Percentiles rank a stretch among this genome's conserved stretches.
These are phyloP conservation scores for Schwanniomyces etchellsii DNA, from an alignment of 1,139 yeast species.

Conservation along the genomic window DNA sequence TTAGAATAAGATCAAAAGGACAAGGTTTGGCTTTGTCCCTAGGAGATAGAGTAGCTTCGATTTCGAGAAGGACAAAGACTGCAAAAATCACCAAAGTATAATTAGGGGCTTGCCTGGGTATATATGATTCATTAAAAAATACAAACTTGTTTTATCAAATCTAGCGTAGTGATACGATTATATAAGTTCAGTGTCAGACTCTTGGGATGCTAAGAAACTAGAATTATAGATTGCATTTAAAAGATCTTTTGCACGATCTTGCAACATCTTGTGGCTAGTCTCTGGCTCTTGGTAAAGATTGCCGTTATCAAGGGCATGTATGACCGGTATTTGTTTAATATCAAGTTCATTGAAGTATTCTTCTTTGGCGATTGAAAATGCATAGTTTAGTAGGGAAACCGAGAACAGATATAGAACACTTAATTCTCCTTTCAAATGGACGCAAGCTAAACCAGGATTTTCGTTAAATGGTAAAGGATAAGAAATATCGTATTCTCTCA, in stretches of 20 bases:
- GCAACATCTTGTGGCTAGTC: too few relatives aligned
- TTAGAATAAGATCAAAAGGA: slow-evolving; percentile 94
- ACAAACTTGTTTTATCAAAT: slow-evolving; percentile 2
- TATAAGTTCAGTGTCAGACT: slow-evolving; percentile 5
- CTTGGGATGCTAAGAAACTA: too few relatives aligned
- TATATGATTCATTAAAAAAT: slow-evolving; percentile 1
- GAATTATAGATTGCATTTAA: too few relatives aligned
- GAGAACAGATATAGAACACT: slow-evolving; percentile 13
- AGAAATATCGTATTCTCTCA: slow-evolving; percentile 8
- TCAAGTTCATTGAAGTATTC: slow-evolving; percentile 11
- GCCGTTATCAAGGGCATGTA: slow-evolving; percentile 22
- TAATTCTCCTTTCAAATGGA: slow-evolving; percentile 17
- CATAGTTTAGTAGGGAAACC: slow-evolving; percentile 8
- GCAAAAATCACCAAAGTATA: slow-evolving; percentile 18
- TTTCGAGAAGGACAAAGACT: slow-evolving; percentile 50
- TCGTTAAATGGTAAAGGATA: slow-evolving; percentile 8
- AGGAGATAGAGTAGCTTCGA: slow-evolving; percentile 89
- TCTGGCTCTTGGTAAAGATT: slow-evolving; percentile 20
- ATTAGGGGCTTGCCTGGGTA: too few relatives aligned
- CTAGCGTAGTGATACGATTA: too few relatives aligned
- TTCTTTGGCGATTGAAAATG: slow-evolving; percentile 3
- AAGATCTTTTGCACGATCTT: too few relatives aligned
- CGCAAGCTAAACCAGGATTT: slow-evolving; percentile 6
- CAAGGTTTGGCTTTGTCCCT: slow-evolving; percentile 94
- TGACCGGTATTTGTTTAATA: slow-evolving; percentile 14